Conservation (phyloP, 2,329 filamentous ascomycete genomes). For the Dryadomyces quercus-mongolicae region DNA sequence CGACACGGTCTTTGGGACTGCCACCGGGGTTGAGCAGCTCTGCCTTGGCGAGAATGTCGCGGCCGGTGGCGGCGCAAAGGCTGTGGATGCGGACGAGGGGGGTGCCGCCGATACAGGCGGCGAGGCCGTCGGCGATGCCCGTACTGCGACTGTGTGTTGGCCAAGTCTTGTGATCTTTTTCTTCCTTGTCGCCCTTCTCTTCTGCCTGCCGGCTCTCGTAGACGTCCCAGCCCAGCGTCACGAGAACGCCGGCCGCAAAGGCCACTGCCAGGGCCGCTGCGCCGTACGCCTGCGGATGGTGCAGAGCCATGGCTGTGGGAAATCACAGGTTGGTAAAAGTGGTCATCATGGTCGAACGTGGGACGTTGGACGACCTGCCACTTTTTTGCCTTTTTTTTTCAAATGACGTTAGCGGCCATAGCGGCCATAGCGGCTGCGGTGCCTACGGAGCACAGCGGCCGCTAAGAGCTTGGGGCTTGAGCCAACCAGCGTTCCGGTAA, state of each 20-base stretch:
- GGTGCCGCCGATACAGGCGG: slow-evolving; percentile 87
- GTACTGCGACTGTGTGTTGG: not conserved
- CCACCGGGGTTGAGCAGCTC: slow-evolving; percentile 94
- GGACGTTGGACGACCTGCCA: no score
- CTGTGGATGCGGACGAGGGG: slow-evolving; percentile 78
- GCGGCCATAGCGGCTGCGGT: not conserved
- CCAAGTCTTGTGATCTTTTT: not conserved
- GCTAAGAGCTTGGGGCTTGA: not conserved
- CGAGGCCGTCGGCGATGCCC: slow-evolving; percentile 63
- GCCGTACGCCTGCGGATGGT: slow-evolving; percentile 50
- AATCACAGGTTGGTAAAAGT: no score
- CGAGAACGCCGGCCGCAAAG: slow-evolving; percentile 64
- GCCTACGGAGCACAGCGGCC: not conserved
- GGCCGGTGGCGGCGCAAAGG: slow-evolving; percentile 75
- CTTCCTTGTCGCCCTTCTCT: slow-evolving; percentile 38
- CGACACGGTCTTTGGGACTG: slow-evolving; percentile 90
- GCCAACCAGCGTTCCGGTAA: not conserved
- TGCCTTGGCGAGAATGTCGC: slow-evolving; percentile 83
- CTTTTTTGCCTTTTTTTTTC: not conserved
- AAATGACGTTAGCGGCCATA: not conserved
- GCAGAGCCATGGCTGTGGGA: slow-evolving; percentile 38
- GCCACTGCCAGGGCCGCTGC: slow-evolving; percentile 55
- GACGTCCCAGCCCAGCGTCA: slow-evolving; percentile 70
- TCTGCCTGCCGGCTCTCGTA: slow-evolving; percentile 2
- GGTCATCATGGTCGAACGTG: no score